Conservation (phyloP, 805 yeast species). For the Zygosaccharomyces gambellarensis region DNA sequence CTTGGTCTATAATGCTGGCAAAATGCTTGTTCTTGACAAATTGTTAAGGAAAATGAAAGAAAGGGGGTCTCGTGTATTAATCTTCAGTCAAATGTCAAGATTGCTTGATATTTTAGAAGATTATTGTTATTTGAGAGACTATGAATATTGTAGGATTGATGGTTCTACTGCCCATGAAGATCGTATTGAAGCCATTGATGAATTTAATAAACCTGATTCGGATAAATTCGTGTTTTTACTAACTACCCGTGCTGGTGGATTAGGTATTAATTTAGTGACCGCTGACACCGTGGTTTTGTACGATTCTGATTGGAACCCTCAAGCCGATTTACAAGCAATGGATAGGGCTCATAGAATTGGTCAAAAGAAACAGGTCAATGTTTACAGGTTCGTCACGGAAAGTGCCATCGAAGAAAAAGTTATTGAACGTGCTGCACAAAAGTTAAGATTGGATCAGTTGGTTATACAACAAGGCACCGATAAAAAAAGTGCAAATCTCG, state of each 20-base stretch:
- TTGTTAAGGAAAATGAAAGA: constrained; percentile 63
- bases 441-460: constrained; percentile 83
- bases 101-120: constrained; percentile 86
- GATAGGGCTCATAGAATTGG: constrained; percentile 98
- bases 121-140: constrained; percentile 80
- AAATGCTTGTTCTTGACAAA: constrained; percentile 84
- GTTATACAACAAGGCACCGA: constrained; percentile 88
- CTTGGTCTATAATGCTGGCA: constrained; percentile 82
- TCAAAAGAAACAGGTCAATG: constrained; percentile 91
- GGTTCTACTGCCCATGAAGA: constrained; percentile 93
- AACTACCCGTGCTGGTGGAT: constrained; percentile 95
- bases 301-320: constrained; percentile 98
- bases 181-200: constrained; percentile 87
- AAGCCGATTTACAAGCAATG: constrained; percentile 97
- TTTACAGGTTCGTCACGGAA: constrained; percentile 89
- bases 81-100: constrained; percentile 92
- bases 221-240: constrained; percentile 78
- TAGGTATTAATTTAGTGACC: constrained; percentile 86
- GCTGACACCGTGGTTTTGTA: constrained; percentile 87
- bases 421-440: constrained; percentile 92
- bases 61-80: constrained; percentile 84
- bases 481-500: constrained; percentile 36
- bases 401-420: constrained; percentile 96
- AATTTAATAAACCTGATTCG: constrained; percentile 76
- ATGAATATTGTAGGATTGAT: constrained; percentile 85